These are phyloP conservation scores for Cutaneotrichosporon mucoides DNA, from an alignment of 1,284 basidiomycete genomes.

Conservation along the genomic window DNA sequence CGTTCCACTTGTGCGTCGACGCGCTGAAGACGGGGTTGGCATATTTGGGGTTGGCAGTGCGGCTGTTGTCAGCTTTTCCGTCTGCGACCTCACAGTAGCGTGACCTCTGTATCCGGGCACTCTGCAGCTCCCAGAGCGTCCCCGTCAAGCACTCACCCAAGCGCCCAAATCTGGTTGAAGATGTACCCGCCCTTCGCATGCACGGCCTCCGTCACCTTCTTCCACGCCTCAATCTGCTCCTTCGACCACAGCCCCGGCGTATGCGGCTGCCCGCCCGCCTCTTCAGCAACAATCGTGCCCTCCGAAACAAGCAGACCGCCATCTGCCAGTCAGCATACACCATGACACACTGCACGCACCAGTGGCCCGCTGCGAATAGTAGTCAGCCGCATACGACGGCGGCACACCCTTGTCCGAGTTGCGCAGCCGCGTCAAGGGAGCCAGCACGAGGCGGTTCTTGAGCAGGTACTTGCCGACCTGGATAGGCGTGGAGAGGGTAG, in stretches of 20 bases:
- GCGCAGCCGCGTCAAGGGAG: conserved; percentile 44
- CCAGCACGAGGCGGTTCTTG: conserved; percentile 44
- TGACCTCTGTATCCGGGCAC: too few relatives aligned
- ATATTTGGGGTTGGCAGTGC: conserved; percentile 10
- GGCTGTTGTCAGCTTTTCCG: conserved; percentile 7
- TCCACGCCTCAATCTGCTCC: conserved; percentile 39
- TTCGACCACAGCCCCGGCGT: conserved; percentile 32
- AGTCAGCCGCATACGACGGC: conserved; percentile 30
- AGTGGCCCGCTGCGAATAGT: conserved; percentile 45
- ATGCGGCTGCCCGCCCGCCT: conserved; percentile 23
- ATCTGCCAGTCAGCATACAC: too few relatives aligned
- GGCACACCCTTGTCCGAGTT: conserved; percentile 23
- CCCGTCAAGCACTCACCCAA: conserved; percentile 44
- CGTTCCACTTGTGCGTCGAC: conserved; percentile 4
- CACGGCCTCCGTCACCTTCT: conserved; percentile 50
- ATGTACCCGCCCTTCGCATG: conserved; percentile 54
- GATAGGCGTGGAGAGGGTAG: conserved; percentile 27
- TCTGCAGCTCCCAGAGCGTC: too few relatives aligned
- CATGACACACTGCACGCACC: conserved; percentile 15
- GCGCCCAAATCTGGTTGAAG: conserved; percentile 55
- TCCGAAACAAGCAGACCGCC: conserved; percentile 45
- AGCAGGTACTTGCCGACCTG: conserved; percentile 29
- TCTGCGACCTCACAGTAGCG: too few relatives aligned
- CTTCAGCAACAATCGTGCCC: conserved; percentile 30
- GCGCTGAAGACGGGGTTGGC: conserved; percentile 29